Base-by-base conservation (phyloP, 768 basidiomycete species). In the Rhodotorula kratochvilovae region DNA sequence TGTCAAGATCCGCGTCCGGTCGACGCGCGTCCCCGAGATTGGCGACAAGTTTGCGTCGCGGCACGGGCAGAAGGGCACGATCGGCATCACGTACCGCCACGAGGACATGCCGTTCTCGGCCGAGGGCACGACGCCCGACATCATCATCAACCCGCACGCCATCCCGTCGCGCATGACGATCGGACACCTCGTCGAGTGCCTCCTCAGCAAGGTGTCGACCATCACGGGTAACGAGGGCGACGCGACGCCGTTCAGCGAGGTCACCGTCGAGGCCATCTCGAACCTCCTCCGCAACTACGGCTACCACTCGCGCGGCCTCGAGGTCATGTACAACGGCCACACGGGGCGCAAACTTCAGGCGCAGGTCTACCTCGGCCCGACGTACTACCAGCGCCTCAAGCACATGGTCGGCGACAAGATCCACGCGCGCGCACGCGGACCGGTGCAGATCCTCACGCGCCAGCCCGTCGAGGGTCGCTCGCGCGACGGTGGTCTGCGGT, bases 101-200 rank as follows among this genome's bases (percentile, higher is more conserved):
- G 96, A 99, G 81, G 96, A 99, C 80, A 98, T 99, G 96, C 96
- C 96, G 42, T 99, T 98, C 83, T 95, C 93, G 5, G 88, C 89
- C 4, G 93, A 98, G 79, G 96, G 96, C 68, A 92, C 97, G 77
- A 91, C 91, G 2, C 96, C 96, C 17, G 96, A 99, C 80, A 85
- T 99, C 77, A 86, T 99, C 82, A 99, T 99, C 82, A 99, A 99
- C 79, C 96, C 96, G 50, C 96, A 99, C 81, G 96, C 96, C 78
- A 99, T 99, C 81, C 96, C 96, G 8, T 98, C 96, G 63, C 95
- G 96, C 83, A 99, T 99, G 96, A 99, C 96, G 33, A 99, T 99
- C 76, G 96, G 96, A 35, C 96, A 99, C 82, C 87, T 99, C 85
- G 94, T 99, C 78, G 96, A 99, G 81, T 96, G 93, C 86, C 83